A percentile compares a stretch with the other conserved stretches of the same genome.
phyloP scores from a whole-genome alignment of 495 filamentous ascomycete species.

The Amniculicola lignicola region DNA sequence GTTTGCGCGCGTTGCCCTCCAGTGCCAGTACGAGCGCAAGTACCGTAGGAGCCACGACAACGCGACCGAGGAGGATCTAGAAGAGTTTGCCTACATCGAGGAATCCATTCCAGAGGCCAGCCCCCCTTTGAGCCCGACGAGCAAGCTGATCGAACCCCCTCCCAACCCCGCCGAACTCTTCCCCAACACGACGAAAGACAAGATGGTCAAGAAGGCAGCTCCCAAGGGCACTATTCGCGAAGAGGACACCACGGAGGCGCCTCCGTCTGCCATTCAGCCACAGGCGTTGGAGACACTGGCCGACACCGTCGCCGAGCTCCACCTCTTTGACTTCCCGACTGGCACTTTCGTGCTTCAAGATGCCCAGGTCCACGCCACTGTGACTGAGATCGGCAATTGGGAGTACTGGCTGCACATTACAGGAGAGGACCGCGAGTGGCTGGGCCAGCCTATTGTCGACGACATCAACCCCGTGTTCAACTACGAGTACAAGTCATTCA shows the following conservation, averaged over 20 bases:
- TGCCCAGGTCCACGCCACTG: conserved; percentile 65
- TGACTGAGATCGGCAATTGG: conserved; percentile 87
- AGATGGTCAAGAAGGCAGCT: conserved; percentile 26
- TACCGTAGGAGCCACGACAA: conserved; percentile 72
- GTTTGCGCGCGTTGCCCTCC: conserved; percentile 78
- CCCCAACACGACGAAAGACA: conserved; percentile 34
- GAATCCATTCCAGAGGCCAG: conserved; percentile 80
- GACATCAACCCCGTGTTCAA: conserved; percentile 99
- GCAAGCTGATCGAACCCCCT: conserved; percentile 25
- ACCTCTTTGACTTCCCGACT: conserved; percentile 85
- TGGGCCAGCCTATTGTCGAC: conserved; percentile 76
- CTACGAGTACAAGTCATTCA: conserved; percentile 95
- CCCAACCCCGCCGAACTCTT: conserved; percentile 23
- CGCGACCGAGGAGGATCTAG: conserved; percentile 76
- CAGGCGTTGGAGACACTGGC: conserved; percentile 68
- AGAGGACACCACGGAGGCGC: conserved; percentile 50
- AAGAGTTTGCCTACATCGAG: conserved; percentile 78
- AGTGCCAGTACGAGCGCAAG: conserved; percentile 98
- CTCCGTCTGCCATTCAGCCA: conserved; percentile 62
- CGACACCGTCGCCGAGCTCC: conserved; percentile 76
- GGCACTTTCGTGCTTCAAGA: conserved; percentile 85
- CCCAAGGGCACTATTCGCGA: conserved; percentile 22
- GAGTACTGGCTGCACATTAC: conserved; percentile 92
- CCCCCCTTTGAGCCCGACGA: conserved; percentile 63
- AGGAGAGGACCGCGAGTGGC: conserved; percentile 75